Conservation (phyloP, 2,329 filamentous ascomycete genomes). For the Fonsecaea erecta region DNA sequence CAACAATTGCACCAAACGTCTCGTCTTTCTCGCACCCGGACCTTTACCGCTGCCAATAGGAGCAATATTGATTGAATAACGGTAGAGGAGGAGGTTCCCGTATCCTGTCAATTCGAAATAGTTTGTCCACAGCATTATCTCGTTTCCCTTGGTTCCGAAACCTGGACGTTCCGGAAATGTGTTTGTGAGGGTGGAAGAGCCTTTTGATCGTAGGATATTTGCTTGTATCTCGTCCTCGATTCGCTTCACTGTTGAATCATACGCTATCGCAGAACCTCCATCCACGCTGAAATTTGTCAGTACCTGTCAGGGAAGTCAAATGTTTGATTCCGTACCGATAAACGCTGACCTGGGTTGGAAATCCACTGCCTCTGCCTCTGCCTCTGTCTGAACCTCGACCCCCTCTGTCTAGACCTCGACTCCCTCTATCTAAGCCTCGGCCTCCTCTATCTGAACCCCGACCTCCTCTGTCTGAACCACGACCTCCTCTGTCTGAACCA, state of each 20-base stretch:
- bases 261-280: background rate
- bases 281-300: background rate
- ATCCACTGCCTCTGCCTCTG: background rate
- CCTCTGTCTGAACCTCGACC: background rate
- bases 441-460: background rate
- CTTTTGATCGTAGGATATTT: background rate
- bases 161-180: slow-evolving; percentile 40
- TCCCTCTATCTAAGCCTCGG: background rate
- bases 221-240: background rate
- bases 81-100: slow-evolving; percentile 44
- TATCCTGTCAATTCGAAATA: slow-evolving; percentile 46
- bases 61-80: slow-evolving; percentile 48
- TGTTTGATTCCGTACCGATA: background rate
- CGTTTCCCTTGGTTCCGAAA: slow-evolving; percentile 44
- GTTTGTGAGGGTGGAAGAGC: background rate
- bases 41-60: slow-evolving; percentile 38
- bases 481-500: background rate
- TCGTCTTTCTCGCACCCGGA: slow-evolving; percentile 50
- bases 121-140: slow-evolving; percentile 46
- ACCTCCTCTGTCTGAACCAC: background rate
- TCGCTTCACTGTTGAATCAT: background rate
- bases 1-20: slow-evolving; percentile 57
- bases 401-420: background rate
- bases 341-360: background rate
- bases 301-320: background rate